phyloP scores from a whole-genome alignment of 805 yeast genomes.

The Barnettozyma botsteinii region DNA sequence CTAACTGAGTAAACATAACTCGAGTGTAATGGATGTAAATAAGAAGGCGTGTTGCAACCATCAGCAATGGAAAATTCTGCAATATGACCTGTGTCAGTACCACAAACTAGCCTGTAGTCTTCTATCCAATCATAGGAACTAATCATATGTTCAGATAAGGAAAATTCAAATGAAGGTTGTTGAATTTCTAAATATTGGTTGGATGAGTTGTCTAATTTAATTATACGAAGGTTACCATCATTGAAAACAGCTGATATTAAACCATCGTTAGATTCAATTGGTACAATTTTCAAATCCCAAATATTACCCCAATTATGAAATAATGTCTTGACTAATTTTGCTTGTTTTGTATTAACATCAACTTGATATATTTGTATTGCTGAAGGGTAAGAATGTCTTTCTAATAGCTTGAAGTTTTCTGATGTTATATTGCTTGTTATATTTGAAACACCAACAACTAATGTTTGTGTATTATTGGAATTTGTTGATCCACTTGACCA shows the following conservation, averaged over 20 bases:
- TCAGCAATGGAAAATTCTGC: constrained; percentile 45
- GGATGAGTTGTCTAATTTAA: constrained; percentile 30
- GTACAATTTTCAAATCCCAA: constrained; percentile 35
- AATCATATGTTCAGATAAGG: constrained; percentile 29
- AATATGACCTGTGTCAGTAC: constrained; percentile 52
- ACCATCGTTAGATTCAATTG: constrained; percentile 35
- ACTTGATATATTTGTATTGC: constrained; percentile 43
- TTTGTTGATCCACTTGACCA: constrained; percentile 39
- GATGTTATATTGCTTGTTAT: constrained; percentile 26
- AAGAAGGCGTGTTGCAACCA: constrained; percentile 29
- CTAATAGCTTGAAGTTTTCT: constrained; percentile 24
- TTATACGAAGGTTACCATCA: constrained; percentile 51
- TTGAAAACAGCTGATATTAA: constrained; percentile 47
- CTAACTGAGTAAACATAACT: constrained; percentile 32
- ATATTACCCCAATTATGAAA: constrained; percentile 41
- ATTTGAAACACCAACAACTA: constrained; percentile 48
- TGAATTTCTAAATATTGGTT: constrained; percentile 16
- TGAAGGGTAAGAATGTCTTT: constrained; percentile 28
- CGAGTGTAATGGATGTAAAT: constrained; percentile 32
- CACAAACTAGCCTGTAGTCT: constrained; percentile 42
- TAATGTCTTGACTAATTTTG: constrained; percentile 29
- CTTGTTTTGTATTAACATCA: constrained; percentile 23
- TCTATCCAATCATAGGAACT: constrained; percentile 43
- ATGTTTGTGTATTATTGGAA: constrained; percentile 29
- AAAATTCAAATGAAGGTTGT: constrained; percentile 24